Percentiles rank a stretch among this genome's conserved stretches.
phyloP scores from a whole-genome alignment of 106 monocot genomes.

The Allium fistulosum region DNA sequence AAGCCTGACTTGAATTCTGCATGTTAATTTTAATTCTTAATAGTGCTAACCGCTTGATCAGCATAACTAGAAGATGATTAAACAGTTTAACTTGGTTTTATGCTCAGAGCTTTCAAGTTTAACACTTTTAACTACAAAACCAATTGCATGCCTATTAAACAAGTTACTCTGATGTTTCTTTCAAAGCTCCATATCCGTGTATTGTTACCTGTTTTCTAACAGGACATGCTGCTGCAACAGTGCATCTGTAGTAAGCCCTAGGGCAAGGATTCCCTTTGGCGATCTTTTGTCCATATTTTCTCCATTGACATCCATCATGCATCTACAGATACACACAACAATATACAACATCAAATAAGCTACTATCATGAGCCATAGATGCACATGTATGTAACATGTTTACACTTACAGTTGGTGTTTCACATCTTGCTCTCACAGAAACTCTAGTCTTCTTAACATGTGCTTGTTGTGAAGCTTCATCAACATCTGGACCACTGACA shows the following conservation, averaged over 20 bases:
- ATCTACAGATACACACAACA: conserved; percentile 28
- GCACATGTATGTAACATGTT: not conserved
- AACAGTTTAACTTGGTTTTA: too few species aligned
- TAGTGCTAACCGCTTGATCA: too few species aligned
- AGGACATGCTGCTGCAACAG: conserved; percentile 75
- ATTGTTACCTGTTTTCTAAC: conserved; percentile 80
- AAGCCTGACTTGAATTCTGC: too few species aligned
- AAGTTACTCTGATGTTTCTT: too few species aligned
- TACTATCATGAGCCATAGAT: too few species aligned
- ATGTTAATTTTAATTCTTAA: too few species aligned
- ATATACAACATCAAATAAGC: not conserved
- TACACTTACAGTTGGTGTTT: conserved; percentile 63
- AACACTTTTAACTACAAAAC: too few species aligned
- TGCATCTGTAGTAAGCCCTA: conserved; percentile 86
- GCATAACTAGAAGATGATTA: too few species aligned
- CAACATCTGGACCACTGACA: conserved; percentile 3
- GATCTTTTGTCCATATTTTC: conserved; percentile 94
- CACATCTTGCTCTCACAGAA: conserved; percentile 81
- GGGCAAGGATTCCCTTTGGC: conserved; percentile 96
- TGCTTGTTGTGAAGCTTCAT: conserved; percentile 37
- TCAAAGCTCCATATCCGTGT: not conserved
- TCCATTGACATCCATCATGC: conserved; percentile 96
- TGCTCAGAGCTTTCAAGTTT: too few species aligned
- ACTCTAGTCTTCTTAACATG: conserved; percentile 89
- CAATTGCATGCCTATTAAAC: too few species aligned